Base-by-base conservation (phyloP, 225 moss, liverwort and hornwort species). In the Thuidium tamariscinum region DNA sequence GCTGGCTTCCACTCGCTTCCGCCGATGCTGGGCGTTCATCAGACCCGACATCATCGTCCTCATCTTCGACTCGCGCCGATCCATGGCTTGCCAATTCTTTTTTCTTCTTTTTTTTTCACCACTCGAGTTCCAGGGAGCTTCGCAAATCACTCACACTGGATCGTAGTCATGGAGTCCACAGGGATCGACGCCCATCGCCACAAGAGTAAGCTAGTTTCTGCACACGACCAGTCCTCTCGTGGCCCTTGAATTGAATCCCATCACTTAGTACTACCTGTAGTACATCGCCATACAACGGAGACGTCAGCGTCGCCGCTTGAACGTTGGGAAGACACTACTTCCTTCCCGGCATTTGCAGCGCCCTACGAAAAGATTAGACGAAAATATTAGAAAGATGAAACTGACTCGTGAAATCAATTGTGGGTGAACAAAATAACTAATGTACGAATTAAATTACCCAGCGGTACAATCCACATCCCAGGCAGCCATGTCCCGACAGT, bases 1-100 rank as follows among this genome's bases (percentile, higher is more conserved):
- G 86, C 90, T 90, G 65, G 90, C 91, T 30, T 86, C 76, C 85
- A 93, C 75, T 62, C 70, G 79, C 87, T 93, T 93, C 73, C 49
- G 72, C 42, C 88, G 89, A 74, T 59, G 5, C 77, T 83, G 65
- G 19, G 81, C 81, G 83, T 87, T 91, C 39, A 91, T 10, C 36
- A 86, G 80, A 36, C 71, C n/a, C 21, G 61, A 27, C 59, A 86
- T 19, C 74, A 27, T 36, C 63, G 2, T 15, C 87, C 37, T 81
- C 87, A 68, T 36, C 75, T 81, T 81, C 44, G 32, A 66, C 46
- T 60, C 60, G 52, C 70, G 49, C 81, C 75, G 57, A 61, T 75
- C 82, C 83, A 73, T 74, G 72, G 67, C 46, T 85, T 30, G 11
- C 22, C 34, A 21, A 14, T 7, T 81, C 26, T 52, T 15, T 55